phyloP scores from a whole-genome alignment of 768 basidiomycete species.

The Mycena leptocephala region DNA sequence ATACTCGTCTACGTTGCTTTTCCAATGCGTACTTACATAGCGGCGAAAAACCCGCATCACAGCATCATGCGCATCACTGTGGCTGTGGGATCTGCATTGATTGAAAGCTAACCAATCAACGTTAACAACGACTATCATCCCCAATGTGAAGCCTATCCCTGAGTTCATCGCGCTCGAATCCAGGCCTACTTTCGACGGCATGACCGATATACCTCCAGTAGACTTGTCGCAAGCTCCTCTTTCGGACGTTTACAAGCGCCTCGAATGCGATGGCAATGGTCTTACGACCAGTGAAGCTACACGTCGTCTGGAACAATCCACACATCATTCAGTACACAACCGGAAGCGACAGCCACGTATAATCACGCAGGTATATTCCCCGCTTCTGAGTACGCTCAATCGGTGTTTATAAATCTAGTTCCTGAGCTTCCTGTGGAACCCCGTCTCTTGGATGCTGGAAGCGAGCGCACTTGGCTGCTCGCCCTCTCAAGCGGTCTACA shows the following conservation, averaged over 20 bases:
- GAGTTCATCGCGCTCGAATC: no score
- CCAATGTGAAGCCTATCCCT: no score
- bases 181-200: no score
- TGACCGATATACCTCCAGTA: constrained; percentile 48
- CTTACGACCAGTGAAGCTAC: constrained; percentile 80
- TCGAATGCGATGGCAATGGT: constrained; percentile 91
- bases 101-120: no score
- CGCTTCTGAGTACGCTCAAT: no score
- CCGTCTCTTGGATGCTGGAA: constrained; percentile 99
- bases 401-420: constrained; percentile 63
- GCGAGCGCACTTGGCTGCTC: constrained; percentile 92
- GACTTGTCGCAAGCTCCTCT: constrained; percentile 96
- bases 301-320: constrained; percentile 92
- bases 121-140: no score
- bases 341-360: constrained; percentile 85
- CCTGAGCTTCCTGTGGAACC: constrained; percentile 99
- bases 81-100: no score
- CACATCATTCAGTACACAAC: constrained; percentile 90
- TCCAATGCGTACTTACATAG: no score
- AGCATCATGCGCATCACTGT: no score
- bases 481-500: constrained; percentile 92
- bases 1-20: no score
- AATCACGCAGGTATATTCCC: constrained; percentile 92
- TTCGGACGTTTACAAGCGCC: constrained; percentile 95
- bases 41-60: no score